Evolutionary conservation across 139 green algal species (phyloP).

Genomic region (Closterium sp.): DNA sequence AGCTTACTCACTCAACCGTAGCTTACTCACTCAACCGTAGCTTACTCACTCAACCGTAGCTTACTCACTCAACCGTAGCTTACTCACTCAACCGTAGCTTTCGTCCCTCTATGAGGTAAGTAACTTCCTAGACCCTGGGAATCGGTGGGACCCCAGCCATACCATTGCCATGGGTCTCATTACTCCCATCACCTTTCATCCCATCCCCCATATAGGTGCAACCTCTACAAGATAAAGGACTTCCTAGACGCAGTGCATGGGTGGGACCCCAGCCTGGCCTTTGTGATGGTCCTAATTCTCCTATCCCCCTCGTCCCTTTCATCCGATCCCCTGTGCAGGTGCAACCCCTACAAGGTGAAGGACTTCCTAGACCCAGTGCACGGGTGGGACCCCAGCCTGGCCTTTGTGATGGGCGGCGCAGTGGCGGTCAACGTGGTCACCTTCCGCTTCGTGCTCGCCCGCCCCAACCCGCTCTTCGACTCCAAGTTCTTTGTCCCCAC

Average conservation of each 20-base stretch:
- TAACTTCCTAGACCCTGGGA: no score
- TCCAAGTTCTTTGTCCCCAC: background rate
- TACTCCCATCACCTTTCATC: no score
- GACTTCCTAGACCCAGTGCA: background rate
- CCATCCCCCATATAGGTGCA: background rate
- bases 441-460: slow-evolving; percentile 16
- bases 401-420: slow-evolving; percentile 10
- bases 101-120: no score
- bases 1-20: no score
- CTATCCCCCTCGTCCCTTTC: background rate
- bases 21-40: no score
- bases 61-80: no score
- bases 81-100: no score
- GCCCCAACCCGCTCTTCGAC: background rate
- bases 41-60: no score
- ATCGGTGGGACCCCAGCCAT: no score
- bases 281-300: background rate
- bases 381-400: slow-evolving; percentile 4
- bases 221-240: background rate
- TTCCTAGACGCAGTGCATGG: background rate
- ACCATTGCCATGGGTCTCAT: no score
- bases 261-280: background rate
- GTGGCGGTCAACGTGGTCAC: slow-evolving; percentile 3
- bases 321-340: background rate
- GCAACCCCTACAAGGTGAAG: background rate